Percentiles rank a stretch among this genome's conserved stretches.
Conservation (phyloP, 2,329 filamentous ascomycete species). For the Delphinella strobiligena region DNA sequence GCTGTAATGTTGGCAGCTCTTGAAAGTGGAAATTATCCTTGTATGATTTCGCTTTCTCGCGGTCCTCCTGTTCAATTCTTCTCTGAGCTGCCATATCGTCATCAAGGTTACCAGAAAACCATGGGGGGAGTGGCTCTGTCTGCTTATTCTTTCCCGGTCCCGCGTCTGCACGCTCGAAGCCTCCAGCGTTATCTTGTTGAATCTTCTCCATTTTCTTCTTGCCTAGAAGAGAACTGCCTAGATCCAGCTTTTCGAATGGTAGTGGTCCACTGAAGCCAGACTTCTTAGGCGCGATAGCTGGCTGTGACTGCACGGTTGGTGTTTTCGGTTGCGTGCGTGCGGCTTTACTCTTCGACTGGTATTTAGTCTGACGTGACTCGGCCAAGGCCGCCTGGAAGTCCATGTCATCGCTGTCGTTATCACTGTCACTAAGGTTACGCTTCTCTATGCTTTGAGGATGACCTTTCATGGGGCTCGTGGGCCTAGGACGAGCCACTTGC, state of each 20-base stretch:
- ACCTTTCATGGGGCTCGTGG: too few species aligned
- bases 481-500: too few species aligned
- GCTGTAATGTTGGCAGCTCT: conserved; percentile 44
- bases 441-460: not conserved
- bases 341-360: conserved; percentile 9
- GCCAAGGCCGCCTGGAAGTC: conserved; percentile 67
- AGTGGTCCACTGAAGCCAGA: conserved; percentile 61
- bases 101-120: conserved; percentile 50
- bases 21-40: conserved; percentile 41
- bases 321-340: conserved; percentile 6
- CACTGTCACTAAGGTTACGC: conserved; percentile 11
- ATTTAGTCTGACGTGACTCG: conserved; percentile 45
- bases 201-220: conserved; percentile 42
- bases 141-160: conserved; percentile 27
- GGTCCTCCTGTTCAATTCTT: conserved; percentile 27
- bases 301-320: conserved; percentile 15
- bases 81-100: conserved; percentile 44
- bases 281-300: conserved; percentile 12
- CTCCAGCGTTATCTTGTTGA: conserved; percentile 47
- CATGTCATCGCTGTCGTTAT: conserved; percentile 51
- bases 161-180: conserved; percentile 47
- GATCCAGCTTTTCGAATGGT: conserved; percentile 71
- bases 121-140: conserved; percentile 59
- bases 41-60: conserved; percentile 47
- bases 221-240: conserved; percentile 49